Evolutionary conservation across 108 stramenopile species (phyloP), one percentile per base, ranked within the genome.

Genomic region (Mediolabrus comicus): DNA sequence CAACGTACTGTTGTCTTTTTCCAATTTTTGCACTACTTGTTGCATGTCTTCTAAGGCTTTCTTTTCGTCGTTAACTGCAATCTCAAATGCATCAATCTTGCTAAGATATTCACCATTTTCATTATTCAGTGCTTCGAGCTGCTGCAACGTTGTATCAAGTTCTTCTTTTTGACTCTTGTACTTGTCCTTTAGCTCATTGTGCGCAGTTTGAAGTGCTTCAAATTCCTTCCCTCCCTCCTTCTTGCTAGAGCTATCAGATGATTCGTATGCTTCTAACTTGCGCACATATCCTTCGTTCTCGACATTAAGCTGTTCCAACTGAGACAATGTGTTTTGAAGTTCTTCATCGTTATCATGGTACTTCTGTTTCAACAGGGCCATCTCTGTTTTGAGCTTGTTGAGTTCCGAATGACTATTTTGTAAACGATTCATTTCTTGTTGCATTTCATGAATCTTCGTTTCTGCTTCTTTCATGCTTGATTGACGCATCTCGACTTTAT

Each of bases 41-140:
- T 51, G 65, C 46, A 49, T 49, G 6, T 49, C 46, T 49, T 49
- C 46, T 1, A 8, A 6, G 7, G 8, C 6, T 22, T 49, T 49
- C 46, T 49, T 49, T 49, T 49, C 46, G 9, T 17, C 46, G 8
- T 24, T 22, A n/a, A n/a, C 22, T 7, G 19, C 46, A 4, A 49
- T 49, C 46, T 49, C 46, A 7, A 24, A 22, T 49, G 46, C 6
- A 2, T 22, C 46, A 49, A 22, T 49, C 22, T 49, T 49, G n/a
- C 0, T 5, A 22, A 49, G 46, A 49, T 49, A 49, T 22, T 49
- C 46, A 14, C 53, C 65, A 19, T 62, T 66, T 30, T 66, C 74
- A 34, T 49, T 29, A 51, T 66, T 67, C 19, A 74, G 52, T 24
- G 39, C 59, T 33, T 74, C 66, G 34, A 66, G 46, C 41, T 59